Base-by-base conservation (phyloP, 352 stramenopile genomes). In the Ophiocytium majus region DNA sequence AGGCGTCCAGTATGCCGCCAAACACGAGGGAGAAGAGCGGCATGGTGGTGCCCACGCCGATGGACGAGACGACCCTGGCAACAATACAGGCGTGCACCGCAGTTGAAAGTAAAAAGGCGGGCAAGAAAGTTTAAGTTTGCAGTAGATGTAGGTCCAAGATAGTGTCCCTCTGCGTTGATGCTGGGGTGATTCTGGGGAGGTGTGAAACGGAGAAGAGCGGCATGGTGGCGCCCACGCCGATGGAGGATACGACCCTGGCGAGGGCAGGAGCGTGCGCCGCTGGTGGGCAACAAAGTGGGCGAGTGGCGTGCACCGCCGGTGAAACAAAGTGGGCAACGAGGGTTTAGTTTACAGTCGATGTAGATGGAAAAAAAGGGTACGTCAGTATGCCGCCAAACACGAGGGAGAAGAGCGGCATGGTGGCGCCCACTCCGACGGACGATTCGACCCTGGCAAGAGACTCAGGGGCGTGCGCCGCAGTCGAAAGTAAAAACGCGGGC, bases 311-410 rank as follows among this genome's bases (percentile, higher is more conserved):
- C 19, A 28, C 57, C 28, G 28, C 57, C 57, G 28, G 17, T 23
- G 28, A 66, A 19, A 23, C 19, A 19, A 66, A 23, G 57, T 66
- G 28, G 17, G 28, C 57, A n/a, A n/a, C n/a, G n/a, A n/a, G n/a
- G n/a, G n/a, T n/a, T n/a, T n/a, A n/a, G n/a, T n/a, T n/a, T n/a
- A n/a, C n/a, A n/a, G n/a, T n/a, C n/a, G n/a, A n/a, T n/a, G n/a
- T n/a, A n/a, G n/a, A n/a, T n/a, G n/a, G n/a, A n/a, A n/a, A n/a
- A n/a, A n/a, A n/a, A n/a, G n/a, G n/a, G n/a, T n/a, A n/a, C n/a
- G n/a, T n/a, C 10, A 89, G 74, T 49, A 89, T 89, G 37, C 83
- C 83, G 10, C 86, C 86, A 32, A 89, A 89, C 31, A 89, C 83
- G 28, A 89, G 80, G 37, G 63, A 82, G 37, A 89, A 89, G 10